Evolutionary conservation across 75 land plant species (phyloP).

Genomic region (Pinus taeda): DNA sequence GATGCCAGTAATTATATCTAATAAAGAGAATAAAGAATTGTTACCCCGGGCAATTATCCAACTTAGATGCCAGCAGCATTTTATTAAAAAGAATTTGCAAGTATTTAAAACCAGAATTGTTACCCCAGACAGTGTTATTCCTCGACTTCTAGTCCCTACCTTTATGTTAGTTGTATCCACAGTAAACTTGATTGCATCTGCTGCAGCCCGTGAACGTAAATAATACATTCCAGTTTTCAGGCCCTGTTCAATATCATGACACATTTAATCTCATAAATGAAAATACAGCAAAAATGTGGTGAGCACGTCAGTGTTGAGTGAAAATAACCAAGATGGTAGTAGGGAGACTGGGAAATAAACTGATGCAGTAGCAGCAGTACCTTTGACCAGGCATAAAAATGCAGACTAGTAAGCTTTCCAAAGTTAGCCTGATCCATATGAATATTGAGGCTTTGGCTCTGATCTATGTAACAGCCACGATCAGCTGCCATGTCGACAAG

Average conservation of each 20-base stretch:
- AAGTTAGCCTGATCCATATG: constrained; percentile 96
- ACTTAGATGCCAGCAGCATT: no score
- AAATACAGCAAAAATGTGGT: background rate
- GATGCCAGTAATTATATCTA: background rate
- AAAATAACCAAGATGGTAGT: background rate
- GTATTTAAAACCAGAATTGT: no score
- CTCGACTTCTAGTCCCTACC: constrained; percentile 22
- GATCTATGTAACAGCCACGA: constrained; percentile 91
- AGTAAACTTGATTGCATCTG: constrained; percentile 94
- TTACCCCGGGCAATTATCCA: background rate
- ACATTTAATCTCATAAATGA: background rate
- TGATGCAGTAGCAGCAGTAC: constrained; percentile 32
- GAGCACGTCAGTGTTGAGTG: background rate
- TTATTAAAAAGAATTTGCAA: no score
- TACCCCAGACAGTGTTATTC: background rate
- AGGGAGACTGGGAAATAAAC: background rate
- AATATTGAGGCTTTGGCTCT: constrained; percentile 96
- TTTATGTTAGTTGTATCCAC: constrained; percentile 68
- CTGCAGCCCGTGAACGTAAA: constrained; percentile 84
- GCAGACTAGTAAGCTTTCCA: constrained; percentile 91
- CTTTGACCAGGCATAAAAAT: constrained; percentile 92
- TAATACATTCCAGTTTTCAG: constrained; percentile 97
- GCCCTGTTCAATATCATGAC: constrained; percentile 24
- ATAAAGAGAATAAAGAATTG: background rate
- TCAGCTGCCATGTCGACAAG: constrained; percentile 97